phyloP scores from a whole-genome alignment of 1,284 basidiomycete genomes.

The Moniliophthora roreri region DNA sequence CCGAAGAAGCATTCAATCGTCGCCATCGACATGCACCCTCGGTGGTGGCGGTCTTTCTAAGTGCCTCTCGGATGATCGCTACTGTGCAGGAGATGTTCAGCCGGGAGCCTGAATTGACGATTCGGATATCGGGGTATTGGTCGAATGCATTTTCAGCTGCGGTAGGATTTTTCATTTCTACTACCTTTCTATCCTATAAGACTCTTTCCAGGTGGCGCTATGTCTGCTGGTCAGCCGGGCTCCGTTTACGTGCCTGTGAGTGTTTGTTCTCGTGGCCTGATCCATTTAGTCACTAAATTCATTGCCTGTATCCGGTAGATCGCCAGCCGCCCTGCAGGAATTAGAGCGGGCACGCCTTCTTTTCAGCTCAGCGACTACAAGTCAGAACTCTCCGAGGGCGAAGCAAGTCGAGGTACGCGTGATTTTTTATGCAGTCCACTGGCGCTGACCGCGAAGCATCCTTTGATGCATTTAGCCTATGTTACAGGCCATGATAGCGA shows the following conservation, averaged over 20 bases:
- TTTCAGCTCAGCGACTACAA: slow-evolving; percentile 39
- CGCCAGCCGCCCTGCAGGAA: slow-evolving; percentile 44
- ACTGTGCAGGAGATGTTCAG: slow-evolving; percentile 54
- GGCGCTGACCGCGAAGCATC: background rate
- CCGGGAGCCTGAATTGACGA: slow-evolving; percentile 52
- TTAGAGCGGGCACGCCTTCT: slow-evolving; percentile 41
- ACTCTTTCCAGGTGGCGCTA: slow-evolving; percentile 36
- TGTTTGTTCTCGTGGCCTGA: background rate
- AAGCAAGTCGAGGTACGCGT: slow-evolving; percentile 39
- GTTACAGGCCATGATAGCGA: slow-evolving; percentile 45
- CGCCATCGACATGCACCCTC: slow-evolving; percentile 58
- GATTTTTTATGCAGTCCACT: slow-evolving; percentile 8
- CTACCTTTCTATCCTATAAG: slow-evolving; percentile 7
- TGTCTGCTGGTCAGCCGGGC: slow-evolving; percentile 44
- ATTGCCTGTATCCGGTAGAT: slow-evolving; percentile 14
- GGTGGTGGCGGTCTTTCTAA: slow-evolving; percentile 58
- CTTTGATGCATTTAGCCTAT: slow-evolving; percentile 32
- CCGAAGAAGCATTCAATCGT: slow-evolving; percentile 51
- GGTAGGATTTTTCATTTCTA: slow-evolving; percentile 36
- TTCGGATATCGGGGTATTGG: slow-evolving; percentile 62
- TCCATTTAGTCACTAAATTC: background rate
- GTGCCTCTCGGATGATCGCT: slow-evolving; percentile 53
- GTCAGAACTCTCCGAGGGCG: slow-evolving; percentile 38
- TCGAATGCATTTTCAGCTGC: slow-evolving; percentile 67
- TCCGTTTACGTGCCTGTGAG: slow-evolving; percentile 41